Conservation (phyloP, 192 early-diverging fungal genomes). For the Endogone sp. region DNA sequence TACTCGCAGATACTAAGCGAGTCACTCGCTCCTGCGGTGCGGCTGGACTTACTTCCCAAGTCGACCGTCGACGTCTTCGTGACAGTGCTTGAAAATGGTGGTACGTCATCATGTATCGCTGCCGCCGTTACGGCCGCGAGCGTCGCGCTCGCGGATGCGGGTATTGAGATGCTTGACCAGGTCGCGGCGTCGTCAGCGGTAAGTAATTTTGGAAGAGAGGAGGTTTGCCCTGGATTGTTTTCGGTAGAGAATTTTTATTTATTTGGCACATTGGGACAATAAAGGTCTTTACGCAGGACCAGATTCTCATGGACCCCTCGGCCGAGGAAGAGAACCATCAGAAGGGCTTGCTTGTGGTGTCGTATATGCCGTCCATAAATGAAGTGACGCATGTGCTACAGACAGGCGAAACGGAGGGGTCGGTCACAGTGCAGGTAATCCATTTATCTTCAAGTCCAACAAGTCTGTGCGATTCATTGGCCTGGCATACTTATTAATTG, state of each 20-base stretch:
- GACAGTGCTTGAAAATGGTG: slow-evolving; percentile 68
- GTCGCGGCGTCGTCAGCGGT: slow-evolving; percentile 73
- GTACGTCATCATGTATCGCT: slow-evolving; percentile 57
- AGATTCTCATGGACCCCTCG: slow-evolving; percentile 50
- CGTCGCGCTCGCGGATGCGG: slow-evolving; percentile 72
- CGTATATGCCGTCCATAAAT: slow-evolving; percentile 78
- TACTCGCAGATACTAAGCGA: slow-evolving; percentile 55
- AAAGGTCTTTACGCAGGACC: slow-evolving; percentile 21
- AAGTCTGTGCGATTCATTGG: too few relatives aligned
- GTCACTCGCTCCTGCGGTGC: slow-evolving; percentile 66
- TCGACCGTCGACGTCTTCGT: slow-evolving; percentile 68
- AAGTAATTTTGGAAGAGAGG: slow-evolving; percentile 14
- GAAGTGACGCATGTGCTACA: slow-evolving; percentile 78
- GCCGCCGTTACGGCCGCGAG: slow-evolving; percentile 65
- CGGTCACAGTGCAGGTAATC: slow-evolving; percentile 46
- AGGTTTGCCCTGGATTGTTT: slow-evolving; percentile 4
- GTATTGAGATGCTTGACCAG: slow-evolving; percentile 82
- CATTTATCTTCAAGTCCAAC: too few relatives aligned
- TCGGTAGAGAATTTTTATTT: slow-evolving; percentile 12
- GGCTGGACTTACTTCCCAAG: slow-evolving; percentile 70
- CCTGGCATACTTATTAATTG: too few relatives aligned
- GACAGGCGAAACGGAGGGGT: slow-evolving; percentile 53
- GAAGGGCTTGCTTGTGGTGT: slow-evolving; percentile 60
- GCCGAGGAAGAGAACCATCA: slow-evolving; percentile 54
- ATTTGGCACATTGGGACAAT: slow-evolving; percentile 11